phyloP scores from a whole-genome alignment of 495 filamentous ascomycete species.

The Hyaloscypha finlandica region DNA sequence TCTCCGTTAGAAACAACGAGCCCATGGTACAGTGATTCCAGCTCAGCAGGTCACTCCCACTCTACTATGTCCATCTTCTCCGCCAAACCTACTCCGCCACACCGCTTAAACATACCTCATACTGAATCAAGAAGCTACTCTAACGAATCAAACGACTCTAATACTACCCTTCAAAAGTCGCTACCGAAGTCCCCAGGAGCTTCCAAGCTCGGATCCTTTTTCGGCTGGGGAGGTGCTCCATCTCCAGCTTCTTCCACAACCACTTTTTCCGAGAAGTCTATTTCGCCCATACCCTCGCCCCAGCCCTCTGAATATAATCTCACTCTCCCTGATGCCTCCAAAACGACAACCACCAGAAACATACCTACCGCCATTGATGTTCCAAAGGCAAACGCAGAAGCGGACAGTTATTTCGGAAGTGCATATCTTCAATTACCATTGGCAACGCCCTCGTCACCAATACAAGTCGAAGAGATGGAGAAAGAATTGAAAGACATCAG shows the following conservation, averaged over 20 bases:
- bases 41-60: conserved; percentile 20
- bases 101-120: conserved; percentile 42
- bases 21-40: conserved; percentile 32
- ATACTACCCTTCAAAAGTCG: conserved; percentile 49
- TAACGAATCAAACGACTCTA: conserved; percentile 33
- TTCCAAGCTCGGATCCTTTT: conserved; percentile 53
- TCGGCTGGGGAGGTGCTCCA: conserved; percentile 47
- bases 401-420: conserved; percentile 44
- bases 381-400: conserved; percentile 38
- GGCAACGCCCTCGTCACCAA: conserved; percentile 37
- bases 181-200: conserved; percentile 52
- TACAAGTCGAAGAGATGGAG: conserved; percentile 75
- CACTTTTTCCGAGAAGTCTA: conserved; percentile 50
- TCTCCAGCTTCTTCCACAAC: conserved; percentile 47
- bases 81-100: conserved; percentile 49
- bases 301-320: conserved; percentile 40
- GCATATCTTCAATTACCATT: conserved; percentile 48
- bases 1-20: conserved; percentile 25
- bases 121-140: conserved; percentile 30
- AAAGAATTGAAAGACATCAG: conserved; percentile 92
- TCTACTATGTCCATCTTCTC: conserved; percentile 41
- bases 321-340: conserved; percentile 31
- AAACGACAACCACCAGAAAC: conserved; percentile 35
- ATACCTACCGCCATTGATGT: conserved; percentile 40
- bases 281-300: conserved; percentile 51